phyloP scores from a whole-genome alignment of 2,329 filamentous ascomycete species.

The Pseudocercospora macadamiae region DNA sequence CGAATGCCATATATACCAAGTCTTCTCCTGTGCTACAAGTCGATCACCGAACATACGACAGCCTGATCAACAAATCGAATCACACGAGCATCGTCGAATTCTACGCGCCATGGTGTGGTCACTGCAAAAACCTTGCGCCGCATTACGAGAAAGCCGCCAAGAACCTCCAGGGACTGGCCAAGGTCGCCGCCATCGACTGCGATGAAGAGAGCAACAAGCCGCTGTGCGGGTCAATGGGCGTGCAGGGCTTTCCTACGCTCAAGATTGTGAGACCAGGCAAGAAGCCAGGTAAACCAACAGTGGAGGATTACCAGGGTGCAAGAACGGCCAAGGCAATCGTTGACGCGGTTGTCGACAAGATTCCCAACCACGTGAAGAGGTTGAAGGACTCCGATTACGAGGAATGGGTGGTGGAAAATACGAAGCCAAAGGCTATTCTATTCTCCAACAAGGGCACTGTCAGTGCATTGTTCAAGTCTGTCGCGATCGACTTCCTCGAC shows the following conservation, averaged over 20 bases:
- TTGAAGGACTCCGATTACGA: constrained; percentile 79
- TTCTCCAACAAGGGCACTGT: constrained; percentile 94
- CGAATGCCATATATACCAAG: constrained; percentile 79
- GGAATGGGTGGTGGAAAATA: constrained; percentile 66
- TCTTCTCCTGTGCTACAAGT: constrained; percentile 85
- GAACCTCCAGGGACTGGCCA: constrained; percentile 85
- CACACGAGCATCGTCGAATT: constrained; percentile 69
- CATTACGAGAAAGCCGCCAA: constrained; percentile 93
- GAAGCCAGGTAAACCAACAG: constrained; percentile 74
- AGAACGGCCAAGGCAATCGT: constrained; percentile 85
- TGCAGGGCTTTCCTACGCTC: constrained; percentile 92
- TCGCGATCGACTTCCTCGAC: constrained; percentile 89
- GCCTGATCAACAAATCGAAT: constrained; percentile 83
- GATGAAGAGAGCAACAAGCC: constrained; percentile 91
- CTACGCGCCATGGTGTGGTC: constrained; percentile 97
- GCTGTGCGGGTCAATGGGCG: constrained; percentile 80
- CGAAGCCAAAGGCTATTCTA: constrained; percentile 79
- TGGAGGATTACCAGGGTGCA: constrained; percentile 89
- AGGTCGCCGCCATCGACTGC: constrained; percentile 93
- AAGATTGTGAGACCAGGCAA: constrained; percentile 89
- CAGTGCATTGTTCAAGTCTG: constrained; percentile 76
- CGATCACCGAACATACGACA: constrained; percentile 76
- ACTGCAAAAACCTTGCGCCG: constrained; percentile 94
- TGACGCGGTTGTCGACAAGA: constrained; percentile 80
- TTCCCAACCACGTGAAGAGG: constrained; percentile 86